phyloP scores from a whole-genome alignment of 2,329 filamentous ascomycete genomes.

The Thermothelomyces thermophilus region DNA sequence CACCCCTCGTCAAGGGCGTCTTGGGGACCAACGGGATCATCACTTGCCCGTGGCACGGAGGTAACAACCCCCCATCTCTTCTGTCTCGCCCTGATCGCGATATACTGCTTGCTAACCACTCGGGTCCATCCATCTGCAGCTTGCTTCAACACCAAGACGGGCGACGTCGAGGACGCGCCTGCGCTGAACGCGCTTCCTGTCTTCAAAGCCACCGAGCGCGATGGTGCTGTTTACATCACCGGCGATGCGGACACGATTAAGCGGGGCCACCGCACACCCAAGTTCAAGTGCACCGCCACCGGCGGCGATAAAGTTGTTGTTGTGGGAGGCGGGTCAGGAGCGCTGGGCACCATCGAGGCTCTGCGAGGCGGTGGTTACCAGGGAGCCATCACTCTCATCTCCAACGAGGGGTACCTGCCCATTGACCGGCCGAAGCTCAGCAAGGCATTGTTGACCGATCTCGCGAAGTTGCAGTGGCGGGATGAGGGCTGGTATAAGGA shows the following conservation, averaged over 20 bases:
- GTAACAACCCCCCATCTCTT: slow-evolving; percentile 36
- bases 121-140: slow-evolving; percentile 43
- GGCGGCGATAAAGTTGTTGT: slow-evolving; percentile 66
- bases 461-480: slow-evolving; percentile 70
- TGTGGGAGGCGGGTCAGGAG: slow-evolving; percentile 80
- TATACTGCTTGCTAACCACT: slow-evolving; percentile 1
- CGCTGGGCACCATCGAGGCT: slow-evolving; percentile 73
- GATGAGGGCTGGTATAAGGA: slow-evolving; percentile 69
- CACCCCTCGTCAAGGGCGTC: slow-evolving; percentile 79
- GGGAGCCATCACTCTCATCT: slow-evolving; percentile 75
- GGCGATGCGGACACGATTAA: slow-evolving; percentile 76
- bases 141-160: slow-evolving; percentile 83
- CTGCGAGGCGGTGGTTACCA: slow-evolving; percentile 75
- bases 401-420: slow-evolving; percentile 75
- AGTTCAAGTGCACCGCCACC: slow-evolving; percentile 59
- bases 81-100: too few species aligned
- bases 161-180: slow-evolving; percentile 92
- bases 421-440: slow-evolving; percentile 95
- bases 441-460: slow-evolving; percentile 81
- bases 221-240: slow-evolving; percentile 77
- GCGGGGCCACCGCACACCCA: slow-evolving; percentile 63
- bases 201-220: slow-evolving; percentile 74
- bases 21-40: slow-evolving; percentile 74
- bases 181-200: slow-evolving; percentile 78
- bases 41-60: slow-evolving; percentile 95